Base-by-base conservation (phyloP, 805 yeast genomes). In the Suhomyces tanzawaensis region DNA sequence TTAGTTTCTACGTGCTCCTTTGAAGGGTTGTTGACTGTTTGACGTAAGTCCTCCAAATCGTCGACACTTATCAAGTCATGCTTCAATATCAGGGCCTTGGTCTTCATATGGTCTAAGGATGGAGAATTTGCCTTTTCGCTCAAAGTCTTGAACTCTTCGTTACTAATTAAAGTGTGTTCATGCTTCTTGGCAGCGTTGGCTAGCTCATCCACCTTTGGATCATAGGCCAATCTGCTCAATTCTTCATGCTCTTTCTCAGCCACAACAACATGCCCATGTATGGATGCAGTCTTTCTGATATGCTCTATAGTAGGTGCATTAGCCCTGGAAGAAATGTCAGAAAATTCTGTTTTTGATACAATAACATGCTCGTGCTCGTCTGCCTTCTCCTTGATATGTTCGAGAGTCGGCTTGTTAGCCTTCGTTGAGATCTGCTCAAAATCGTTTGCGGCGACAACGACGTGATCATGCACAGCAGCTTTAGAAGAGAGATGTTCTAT, bases 301-400 rank as follows among this genome's bases (percentile, higher is more conserved):
- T 59, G 58, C 2, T 48, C 57, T n/a, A 55, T 25, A n/a, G 40
- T 49, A 7, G 70, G 69, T 11, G 42, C 33, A 25, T 50, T 34
- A 2, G 48, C 52, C 17, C 29, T 36, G 12, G 22, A 19, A 7
- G 36, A 34, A 32, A 64, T 44, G 2, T 36, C 18, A 1, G 40
- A 37, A 13, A 36, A 44, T 3, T 53, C 56, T 3, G 43, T 36
- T 29, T 21, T 16, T 15, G 23, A 29, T 5, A 29, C 13, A 21
- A 21, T 9, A 21, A 9, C 9, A 21, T 21, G 23, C 9, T 21
- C 23, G 9, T 24, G 27, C 7, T 7, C 7, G n/a, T 7, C 7
- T 24, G 14, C 14, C 14, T 26, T 29, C 45, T 33, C 7, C n/a
- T 16, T 22, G 19, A 48, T 18, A 26, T 38, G 40, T n/a, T 32